phyloP scores from a whole-genome alignment of 352 stramenopile species.

The Phytophthora pini region DNA sequence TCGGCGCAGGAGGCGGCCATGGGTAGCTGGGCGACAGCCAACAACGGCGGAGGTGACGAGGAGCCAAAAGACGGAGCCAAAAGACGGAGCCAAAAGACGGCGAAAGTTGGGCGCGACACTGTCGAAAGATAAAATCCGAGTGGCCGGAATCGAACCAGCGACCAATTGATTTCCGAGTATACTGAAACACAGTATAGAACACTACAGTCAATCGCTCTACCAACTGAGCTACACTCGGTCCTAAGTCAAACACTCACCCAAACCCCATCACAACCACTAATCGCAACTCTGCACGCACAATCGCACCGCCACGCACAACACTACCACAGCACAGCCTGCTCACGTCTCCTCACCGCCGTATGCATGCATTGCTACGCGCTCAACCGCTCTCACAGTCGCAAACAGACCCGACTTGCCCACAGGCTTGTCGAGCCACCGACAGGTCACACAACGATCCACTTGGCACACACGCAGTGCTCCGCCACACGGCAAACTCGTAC shows the following conservation, averaged over 20 bases:
- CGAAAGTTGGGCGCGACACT: not conserved
- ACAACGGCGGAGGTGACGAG: not conserved
- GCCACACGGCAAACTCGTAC: not conserved
- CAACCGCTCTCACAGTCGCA: not conserved
- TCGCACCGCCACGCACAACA: not conserved
- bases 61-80: no score
- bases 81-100: not conserved
- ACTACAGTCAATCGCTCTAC: constrained; percentile 1
- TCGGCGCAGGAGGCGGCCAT: no score
- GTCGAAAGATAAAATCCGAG: not conserved
- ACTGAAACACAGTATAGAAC: constrained; percentile 2
- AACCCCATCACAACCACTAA: not conserved
- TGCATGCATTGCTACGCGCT: not conserved
- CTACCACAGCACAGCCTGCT: not conserved
- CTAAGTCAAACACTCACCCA: not conserved
- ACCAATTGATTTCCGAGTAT: constrained; percentile 1
- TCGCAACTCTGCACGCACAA: not conserved
- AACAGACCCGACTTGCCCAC: not conserved
- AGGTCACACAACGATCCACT: not conserved
- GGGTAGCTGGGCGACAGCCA: not conserved
- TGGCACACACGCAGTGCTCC: not conserved
- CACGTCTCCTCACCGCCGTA: not conserved
- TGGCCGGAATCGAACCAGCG: constrained; percentile 1
- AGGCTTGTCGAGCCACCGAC: not conserved
- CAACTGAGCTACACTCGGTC: not conserved